A percentile compares a stretch with the other conserved stretches of the same genome.
These are phyloP conservation scores for Pouteria glomerata DNA, from an alignment of 148 eudicot genomes.

Conservation along the genomic window DNA sequence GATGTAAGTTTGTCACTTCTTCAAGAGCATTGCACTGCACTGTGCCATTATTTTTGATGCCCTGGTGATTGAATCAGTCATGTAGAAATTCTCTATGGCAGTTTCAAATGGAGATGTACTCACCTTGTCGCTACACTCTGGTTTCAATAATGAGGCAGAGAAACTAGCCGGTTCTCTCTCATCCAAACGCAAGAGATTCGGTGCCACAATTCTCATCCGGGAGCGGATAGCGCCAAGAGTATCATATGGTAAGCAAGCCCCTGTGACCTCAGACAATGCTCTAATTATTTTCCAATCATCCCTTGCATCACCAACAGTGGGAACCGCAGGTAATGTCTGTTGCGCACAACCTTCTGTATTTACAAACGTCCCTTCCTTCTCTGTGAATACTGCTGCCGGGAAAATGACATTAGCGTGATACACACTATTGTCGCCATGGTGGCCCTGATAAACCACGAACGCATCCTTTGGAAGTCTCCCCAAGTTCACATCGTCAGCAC, in stretches of 20 bases:
- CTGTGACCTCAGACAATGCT: constrained; percentile 85
- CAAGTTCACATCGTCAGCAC: constrained; percentile 81
- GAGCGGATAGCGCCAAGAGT: constrained; percentile 49
- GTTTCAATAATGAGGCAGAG: constrained; percentile 58
- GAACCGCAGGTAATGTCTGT: constrained; percentile 85
- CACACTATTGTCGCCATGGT: constrained; percentile 84
- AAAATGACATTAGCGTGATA: constrained; percentile 90
- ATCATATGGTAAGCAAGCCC: constrained; percentile 65
- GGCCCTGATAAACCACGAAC: constrained; percentile 97
- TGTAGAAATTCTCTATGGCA: constrained; percentile 80
- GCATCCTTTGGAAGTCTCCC: constrained; percentile 74
- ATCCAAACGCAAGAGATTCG: constrained; percentile 67
- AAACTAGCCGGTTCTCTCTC: constrained; percentile 73
- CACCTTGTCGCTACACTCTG: constrained; percentile 39
- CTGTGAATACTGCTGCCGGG: constrained; percentile 85
- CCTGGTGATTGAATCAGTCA: constrained; percentile 91
- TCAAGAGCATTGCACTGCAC: constrained; percentile 70
- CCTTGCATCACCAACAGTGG: constrained; percentile 93
- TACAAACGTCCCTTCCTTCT: constrained; percentile 84
- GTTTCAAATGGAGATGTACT: constrained; percentile 47
- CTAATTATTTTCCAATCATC: constrained; percentile 96
- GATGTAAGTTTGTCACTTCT: constrained; percentile 51
- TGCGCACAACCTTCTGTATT: constrained; percentile 90
- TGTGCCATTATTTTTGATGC: constrained; percentile 99
- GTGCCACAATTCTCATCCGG: constrained; percentile 74